Percentiles rank a stretch among this genome's conserved stretches.
Conservation (phyloP, 768 basidiomycete species). For the Kwoniella shandongensis region DNA sequence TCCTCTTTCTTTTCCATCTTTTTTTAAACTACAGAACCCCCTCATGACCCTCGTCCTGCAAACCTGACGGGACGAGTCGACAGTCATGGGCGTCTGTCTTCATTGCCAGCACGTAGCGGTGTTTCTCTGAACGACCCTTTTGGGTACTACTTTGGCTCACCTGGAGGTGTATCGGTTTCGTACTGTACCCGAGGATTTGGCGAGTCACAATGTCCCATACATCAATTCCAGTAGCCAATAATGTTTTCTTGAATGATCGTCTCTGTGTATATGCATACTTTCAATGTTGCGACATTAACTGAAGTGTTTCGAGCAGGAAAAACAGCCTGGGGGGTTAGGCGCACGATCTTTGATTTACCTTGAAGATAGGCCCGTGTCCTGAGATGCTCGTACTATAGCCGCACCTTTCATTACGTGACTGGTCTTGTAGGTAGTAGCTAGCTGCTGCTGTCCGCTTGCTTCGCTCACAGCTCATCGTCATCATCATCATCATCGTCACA, state of each 20-base stretch:
- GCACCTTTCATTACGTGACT: no score
- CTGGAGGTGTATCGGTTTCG: conserved; percentile 19
- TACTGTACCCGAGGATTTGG: conserved; percentile 26
- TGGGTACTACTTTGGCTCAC: conserved; percentile 48
- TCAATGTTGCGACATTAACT: no score
- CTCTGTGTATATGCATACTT: no score
- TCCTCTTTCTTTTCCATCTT: conserved; percentile 23
- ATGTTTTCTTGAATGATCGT: background rate
- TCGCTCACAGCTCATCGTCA: no score
- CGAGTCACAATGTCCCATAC: conserved; percentile 47
- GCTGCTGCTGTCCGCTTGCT: no score
- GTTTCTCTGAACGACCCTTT: conserved; percentile 29
- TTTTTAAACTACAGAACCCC: conserved; percentile 28
- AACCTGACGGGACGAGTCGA: conserved; percentile 29
- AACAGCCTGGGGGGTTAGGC: no score
- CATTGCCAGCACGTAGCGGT: conserved; percentile 8
- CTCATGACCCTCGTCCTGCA: conserved; percentile 30
- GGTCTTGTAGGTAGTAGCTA: no score
- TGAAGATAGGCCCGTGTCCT: no score
- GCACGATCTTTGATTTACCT: no score
- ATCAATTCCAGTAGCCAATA: conserved; percentile 3
- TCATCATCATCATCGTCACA: no score
- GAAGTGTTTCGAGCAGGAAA: no score
- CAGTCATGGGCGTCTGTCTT: conserved; percentile 27
- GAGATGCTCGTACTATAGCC: no score